A percentile compares a stretch with the other conserved stretches of the same genome.
These are phyloP conservation scores for Arbutus unedo DNA, from an alignment of 148 eudicot genomes.

Conservation along the genomic window DNA sequence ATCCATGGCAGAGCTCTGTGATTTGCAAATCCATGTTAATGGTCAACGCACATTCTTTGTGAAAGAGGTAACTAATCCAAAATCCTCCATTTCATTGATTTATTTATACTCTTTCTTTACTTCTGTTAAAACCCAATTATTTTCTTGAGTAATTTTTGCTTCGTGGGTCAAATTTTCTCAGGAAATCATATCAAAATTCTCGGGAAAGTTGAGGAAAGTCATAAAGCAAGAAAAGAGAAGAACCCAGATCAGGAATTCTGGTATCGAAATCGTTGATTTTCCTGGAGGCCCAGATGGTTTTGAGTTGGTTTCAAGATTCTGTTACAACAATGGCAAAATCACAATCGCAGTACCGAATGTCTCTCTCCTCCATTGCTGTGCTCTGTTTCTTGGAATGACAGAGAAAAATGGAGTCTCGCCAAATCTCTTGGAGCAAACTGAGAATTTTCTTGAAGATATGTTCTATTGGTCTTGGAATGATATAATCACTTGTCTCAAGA, in stretches of 20 bases:
- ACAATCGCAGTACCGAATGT: constrained; percentile 46
- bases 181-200: constrained; percentile 50
- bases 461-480: constrained; percentile 67
- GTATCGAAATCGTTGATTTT: constrained; percentile 46
- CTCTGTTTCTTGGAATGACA: constrained; percentile 49
- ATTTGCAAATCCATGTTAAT: constrained; percentile 15
- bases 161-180: constrained; percentile 21
- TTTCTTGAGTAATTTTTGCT: background rate
- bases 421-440: constrained; percentile 51
- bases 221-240: constrained; percentile 48
- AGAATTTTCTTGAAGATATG: constrained; percentile 52
- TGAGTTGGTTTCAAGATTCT: constrained; percentile 61
- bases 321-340: constrained; percentile 53
- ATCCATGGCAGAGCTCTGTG: constrained; percentile 15
- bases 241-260: constrained; percentile 24
- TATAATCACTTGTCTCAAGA: constrained; percentile 39
- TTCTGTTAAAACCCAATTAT: background rate
- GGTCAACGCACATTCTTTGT: constrained; percentile 9
- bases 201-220: constrained; percentile 47
- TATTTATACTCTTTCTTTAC: background rate
- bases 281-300: constrained; percentile 73
- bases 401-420: background rate
- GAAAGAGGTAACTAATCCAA: background rate
- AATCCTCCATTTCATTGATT: background rate
- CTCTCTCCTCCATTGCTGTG: constrained; percentile 53